Evolutionary conservation across 164 flowering plant genomes (phyloP), one percentile per base, ranked within the genome.

Genomic region (Brasenia schreberi): DNA sequence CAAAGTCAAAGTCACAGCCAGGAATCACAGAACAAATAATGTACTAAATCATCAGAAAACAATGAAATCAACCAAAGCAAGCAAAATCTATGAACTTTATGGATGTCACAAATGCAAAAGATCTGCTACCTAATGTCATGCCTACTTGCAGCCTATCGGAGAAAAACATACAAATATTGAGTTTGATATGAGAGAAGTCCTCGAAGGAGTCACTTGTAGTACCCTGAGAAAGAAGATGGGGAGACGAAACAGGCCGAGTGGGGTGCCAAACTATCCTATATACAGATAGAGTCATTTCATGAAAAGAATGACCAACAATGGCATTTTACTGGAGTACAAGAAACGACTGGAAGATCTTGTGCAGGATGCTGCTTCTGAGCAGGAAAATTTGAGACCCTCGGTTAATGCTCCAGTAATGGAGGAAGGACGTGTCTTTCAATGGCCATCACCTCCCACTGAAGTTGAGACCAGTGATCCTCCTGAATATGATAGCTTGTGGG

Each of bases 401-500:
- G 14, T 49, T 49, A 49, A 14, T 49, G 56, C 56, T 49, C 56
- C 12, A 14, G 56, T 9, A 49, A 49, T 49, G 56, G 16, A 9
- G 56, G 16, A 49, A 49, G 16, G 56, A 49, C 16, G 16, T 49
- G 56, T 49, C 7, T 14, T 49, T 14, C 56, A 49, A 14, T 49
- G 56, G 56, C 16, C 56, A 33, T 33, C 39, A 1, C 14, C 56
- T 9, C 56, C 56, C 56, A 49, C 9, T 49, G 56, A 49, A 5
- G 56, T 49, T 49, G 56, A 49, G 56, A 49, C 10, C 56, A 49
- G 12, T 14, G 56, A 49, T 14, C 16, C 39, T 33, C 39, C 88
- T 14, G 99, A 94, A 70, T 74, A 67, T 63, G 96, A 84, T 60
- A 76, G 78, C 81, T 69, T 91, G 71, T 94, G 97, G 96, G 80